phyloP scores from a whole-genome alignment of 2,329 filamentous ascomycete species.

The Penicillium psychrosexuale region DNA sequence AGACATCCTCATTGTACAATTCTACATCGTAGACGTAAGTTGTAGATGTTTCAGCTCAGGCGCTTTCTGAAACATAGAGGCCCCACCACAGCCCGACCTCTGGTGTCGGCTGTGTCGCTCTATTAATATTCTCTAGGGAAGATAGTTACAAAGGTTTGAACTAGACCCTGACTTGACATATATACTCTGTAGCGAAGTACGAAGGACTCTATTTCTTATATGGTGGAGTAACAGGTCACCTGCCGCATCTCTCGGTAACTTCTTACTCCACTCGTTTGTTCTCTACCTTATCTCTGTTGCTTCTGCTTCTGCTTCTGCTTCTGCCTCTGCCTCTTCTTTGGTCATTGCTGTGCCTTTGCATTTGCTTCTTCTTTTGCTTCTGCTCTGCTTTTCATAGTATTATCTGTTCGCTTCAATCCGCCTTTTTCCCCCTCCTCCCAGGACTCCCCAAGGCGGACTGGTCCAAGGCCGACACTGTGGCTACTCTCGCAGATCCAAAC shows the following conservation, averaged over 20 bases:
- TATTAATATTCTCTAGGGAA: conserved; percentile 22
- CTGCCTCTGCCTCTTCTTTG: neutral
- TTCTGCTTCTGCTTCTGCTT: conserved; percentile 19
- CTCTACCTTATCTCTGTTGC: conserved; percentile 6
- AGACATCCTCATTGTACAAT: neutral
- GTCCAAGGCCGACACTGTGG: conserved; percentile 33
- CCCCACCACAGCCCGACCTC: conserved; percentile 21
- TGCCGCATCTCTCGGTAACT: conserved; percentile 11
- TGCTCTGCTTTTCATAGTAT: conserved; percentile 3
- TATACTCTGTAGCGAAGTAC: neutral
- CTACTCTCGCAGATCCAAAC: conserved; percentile 40
- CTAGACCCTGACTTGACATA: neutral
- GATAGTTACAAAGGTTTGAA: neutral
- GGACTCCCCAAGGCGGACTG: conserved; percentile 9
- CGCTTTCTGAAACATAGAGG: conserved; percentile 27
- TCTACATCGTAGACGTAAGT: neutral
- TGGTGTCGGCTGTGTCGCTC: conserved; percentile 21
- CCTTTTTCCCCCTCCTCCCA: conserved; percentile 1
- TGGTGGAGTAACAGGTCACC: conserved; percentile 9
- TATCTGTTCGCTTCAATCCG: conserved; percentile 6
- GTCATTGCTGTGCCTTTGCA: neutral
- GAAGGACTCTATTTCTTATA: neutral
- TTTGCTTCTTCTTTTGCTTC: neutral
- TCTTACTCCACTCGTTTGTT: conserved; percentile 17
- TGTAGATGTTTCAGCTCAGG: conserved; percentile 14